Evolutionary conservation across 2,329 filamentous ascomycete species (phyloP).

Genomic region (Mollisiaceae sp.): DNA sequence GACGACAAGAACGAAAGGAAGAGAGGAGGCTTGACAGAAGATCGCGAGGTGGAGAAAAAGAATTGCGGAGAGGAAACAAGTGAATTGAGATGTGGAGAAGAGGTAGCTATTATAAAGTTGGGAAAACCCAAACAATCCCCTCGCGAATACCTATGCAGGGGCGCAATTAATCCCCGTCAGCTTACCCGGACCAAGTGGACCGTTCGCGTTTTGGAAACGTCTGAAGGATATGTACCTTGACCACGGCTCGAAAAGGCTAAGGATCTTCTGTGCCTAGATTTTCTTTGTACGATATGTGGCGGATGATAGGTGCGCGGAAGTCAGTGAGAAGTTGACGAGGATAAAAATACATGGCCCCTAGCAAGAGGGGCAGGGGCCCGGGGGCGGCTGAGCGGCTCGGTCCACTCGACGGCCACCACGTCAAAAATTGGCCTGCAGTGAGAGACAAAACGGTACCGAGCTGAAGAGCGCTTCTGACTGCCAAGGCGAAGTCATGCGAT

Average conservation of each 20-base stretch:
- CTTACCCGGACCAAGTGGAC: not conserved
- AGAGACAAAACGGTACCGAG: slow-evolving; percentile 1
- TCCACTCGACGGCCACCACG: slow-evolving; percentile 16
- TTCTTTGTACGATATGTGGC: not conserved
- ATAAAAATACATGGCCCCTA: slow-evolving; percentile 13
- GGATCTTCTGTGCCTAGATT: not conserved
- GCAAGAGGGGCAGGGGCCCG: not conserved
- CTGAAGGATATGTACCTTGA: slow-evolving; percentile 7
- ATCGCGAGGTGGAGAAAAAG: not conserved
- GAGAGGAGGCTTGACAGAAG: slow-evolving; percentile 3
- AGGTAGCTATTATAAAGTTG: slow-evolving; percentile 10
- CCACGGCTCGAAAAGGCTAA: slow-evolving; percentile 5
- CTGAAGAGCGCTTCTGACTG: not conserved
- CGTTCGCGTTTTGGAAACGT: slow-evolving; percentile 23
- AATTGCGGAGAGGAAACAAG: slow-evolving; percentile 10
- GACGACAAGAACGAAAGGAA: slow-evolving; percentile 9
- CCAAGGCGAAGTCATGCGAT: not conserved
- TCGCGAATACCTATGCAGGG: not conserved
- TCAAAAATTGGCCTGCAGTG: slow-evolving; percentile 12
- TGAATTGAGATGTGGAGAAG: slow-evolving; percentile 8
- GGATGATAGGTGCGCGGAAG: not conserved
- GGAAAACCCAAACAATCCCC: not conserved
- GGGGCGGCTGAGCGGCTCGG: slow-evolving; percentile 22
- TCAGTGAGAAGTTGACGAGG: not conserved
- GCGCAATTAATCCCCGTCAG: not conserved